These are phyloP conservation scores for Stagonosporopsis vannaccii DNA, from an alignment of 2,329 filamentous ascomycete species.

Conservation along the genomic window DNA sequence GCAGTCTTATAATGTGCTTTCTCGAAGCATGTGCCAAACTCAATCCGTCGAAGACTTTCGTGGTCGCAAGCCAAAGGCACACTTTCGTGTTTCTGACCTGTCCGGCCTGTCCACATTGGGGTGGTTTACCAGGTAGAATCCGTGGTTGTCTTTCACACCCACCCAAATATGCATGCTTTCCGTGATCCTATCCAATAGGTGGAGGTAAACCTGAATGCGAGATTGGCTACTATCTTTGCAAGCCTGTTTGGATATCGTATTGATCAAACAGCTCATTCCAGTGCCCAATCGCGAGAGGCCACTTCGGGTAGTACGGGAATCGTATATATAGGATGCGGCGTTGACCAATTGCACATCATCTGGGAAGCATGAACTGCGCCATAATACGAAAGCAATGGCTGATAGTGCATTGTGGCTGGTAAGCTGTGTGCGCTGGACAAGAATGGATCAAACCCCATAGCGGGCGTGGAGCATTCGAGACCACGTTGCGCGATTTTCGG, in stretches of 20 bases:
- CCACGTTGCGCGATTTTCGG: constrained; percentile 13
- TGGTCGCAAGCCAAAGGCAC: neutral
- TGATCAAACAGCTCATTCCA: neutral
- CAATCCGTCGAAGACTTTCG: neutral
- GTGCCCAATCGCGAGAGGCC: neutral
- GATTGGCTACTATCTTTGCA: neutral
- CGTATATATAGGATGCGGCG: neutral
- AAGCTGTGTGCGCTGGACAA: neutral
- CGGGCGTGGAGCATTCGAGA: neutral
- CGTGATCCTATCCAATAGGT: neutral
- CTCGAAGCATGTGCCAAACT: constrained; percentile 2
- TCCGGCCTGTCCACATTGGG: constrained; percentile 1
- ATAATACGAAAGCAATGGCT: neutral
- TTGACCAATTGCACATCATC: neutral
- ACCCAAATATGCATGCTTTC: neutral
- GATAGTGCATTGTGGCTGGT: constrained; percentile 12
- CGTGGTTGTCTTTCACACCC: neutral
- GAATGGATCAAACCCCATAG: constrained; percentile 1
- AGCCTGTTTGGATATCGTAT: neutral
- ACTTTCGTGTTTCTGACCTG: neutral
- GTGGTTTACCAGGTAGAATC: neutral
- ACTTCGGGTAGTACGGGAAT: neutral
- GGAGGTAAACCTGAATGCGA: neutral
- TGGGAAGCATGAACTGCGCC: constrained; percentile 2
- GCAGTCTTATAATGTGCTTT: constrained; percentile 9